Evolutionary conservation across 2,329 filamentous ascomycete species (phyloP).

Genomic region (Venturia pyrina): DNA sequence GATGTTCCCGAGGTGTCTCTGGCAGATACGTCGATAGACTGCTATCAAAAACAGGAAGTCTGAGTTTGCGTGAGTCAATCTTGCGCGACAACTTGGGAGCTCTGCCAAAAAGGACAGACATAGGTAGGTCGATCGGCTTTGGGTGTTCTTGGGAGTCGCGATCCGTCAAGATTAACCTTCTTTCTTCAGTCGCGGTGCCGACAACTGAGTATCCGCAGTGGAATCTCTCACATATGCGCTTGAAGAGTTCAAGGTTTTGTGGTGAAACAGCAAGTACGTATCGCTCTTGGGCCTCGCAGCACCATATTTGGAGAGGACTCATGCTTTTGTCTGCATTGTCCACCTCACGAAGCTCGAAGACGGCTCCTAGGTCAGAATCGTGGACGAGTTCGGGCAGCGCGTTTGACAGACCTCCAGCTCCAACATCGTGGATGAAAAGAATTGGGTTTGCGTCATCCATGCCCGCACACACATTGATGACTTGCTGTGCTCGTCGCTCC

Average conservation of each 20-base stretch:
- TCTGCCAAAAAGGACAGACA: slow-evolving; percentile 81
- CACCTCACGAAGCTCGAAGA: slow-evolving; percentile 88
- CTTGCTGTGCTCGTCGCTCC: slow-evolving; percentile 90
- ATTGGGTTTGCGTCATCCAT: slow-evolving; percentile 82
- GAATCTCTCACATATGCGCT: slow-evolving; percentile 64
- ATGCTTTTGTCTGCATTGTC: slow-evolving; percentile 84
- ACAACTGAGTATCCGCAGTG: slow-evolving; percentile 89
- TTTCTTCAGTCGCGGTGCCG: slow-evolving; percentile 62
- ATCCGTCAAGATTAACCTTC: slow-evolving; percentile 72
- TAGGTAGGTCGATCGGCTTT: slow-evolving; percentile 76
- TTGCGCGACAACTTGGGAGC: slow-evolving; percentile 70
- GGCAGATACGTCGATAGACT: slow-evolving; percentile 59
- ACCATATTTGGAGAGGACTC: slow-evolving; percentile 96
- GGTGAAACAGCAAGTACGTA: slow-evolving; percentile 86
- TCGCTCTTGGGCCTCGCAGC: slow-evolving; percentile 91
- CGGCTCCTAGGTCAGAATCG: slow-evolving; percentile 82
- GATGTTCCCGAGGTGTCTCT: slow-evolving; percentile 41
- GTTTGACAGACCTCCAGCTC: slow-evolving; percentile 77
- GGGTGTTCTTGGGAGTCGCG: slow-evolving; percentile 65
- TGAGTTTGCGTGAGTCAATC: slow-evolving; percentile 59
- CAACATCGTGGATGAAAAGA: slow-evolving; percentile 94
- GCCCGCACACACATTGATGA: slow-evolving; percentile 87
- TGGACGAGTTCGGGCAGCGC: slow-evolving; percentile 84
- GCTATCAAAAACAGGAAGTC: slow-evolving; percentile 63
- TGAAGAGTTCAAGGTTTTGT: slow-evolving; percentile 64